Conservation (phyloP, 768 basidiomycete species). For the Brasilioporus rufonigricans region DNA sequence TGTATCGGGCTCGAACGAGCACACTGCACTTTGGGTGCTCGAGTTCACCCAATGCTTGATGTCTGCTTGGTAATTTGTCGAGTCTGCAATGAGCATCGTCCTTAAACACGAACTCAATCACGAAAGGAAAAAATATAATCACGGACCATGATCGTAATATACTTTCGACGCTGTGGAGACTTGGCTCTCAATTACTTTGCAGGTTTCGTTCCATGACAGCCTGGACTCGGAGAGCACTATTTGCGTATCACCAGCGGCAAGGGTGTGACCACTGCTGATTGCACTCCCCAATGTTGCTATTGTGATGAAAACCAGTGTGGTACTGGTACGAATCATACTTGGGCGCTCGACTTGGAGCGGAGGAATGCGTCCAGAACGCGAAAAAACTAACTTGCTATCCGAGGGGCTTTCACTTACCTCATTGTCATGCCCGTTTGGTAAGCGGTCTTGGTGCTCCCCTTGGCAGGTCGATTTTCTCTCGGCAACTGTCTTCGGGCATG, state of each 20-base stretch:
- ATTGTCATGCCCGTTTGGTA: no score
- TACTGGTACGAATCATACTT: not conserved
- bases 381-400: no score
- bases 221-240: not conserved
- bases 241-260: not conserved
- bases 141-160: not conserved
- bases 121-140: not conserved
- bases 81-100: conserved; percentile 2
- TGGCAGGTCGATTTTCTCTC: no score
- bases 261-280: not conserved
- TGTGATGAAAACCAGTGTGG: not conserved
- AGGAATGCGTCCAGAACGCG: no score
- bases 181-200: not conserved
- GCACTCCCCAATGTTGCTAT: not conserved
- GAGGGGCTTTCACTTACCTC: no score
- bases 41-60: conserved; percentile 53
- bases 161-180: not conserved
- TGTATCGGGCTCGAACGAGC: conserved; percentile 58
- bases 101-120: not conserved
- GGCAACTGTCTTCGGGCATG: no score
- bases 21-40: conserved; percentile 44
- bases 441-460: no score
- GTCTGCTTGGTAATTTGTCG: conserved; percentile 37
- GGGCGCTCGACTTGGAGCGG: no score
- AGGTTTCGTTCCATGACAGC: not conserved